Base-by-base conservation (phyloP, 805 yeast genomes). In the Candida cerambycidarum region DNA sequence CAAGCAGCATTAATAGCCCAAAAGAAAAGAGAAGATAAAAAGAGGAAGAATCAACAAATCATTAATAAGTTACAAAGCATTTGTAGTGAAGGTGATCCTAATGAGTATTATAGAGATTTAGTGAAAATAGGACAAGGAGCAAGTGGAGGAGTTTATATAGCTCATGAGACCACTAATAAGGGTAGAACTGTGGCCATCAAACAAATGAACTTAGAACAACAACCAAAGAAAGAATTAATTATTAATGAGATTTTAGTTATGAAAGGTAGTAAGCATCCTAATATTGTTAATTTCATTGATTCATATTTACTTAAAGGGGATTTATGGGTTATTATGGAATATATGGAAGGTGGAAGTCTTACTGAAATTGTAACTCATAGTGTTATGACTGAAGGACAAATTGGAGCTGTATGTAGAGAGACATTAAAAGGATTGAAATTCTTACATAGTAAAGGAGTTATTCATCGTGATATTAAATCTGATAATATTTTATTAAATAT, bases 261-360 rank as follows among this genome's bases (percentile, higher is more conserved):
- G 98, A 88, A 85, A 59, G 96, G 89, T 18, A 79, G 89, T 41
- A 82, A 79, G 54, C 99, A 93, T 61, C 80, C 80, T 38, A 93
- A 93, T 59, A 93, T 93, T 64, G 99, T 93, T 45, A 93, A 93
- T 62, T 93, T 88, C 60, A 80, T 92, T 47, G 96, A 92, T 57
- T 82, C 96, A 0, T 93, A 82, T 61, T 61, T 86, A 41, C 67
- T 86, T 43, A 81, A 79, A 45, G 87, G 86, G 34, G 89, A 85
- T 53, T 71, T 93, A 42, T 93, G 99, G 99, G 98, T 93, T 8
- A 82, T 93, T 15, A 93, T 93, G 99, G 99, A 93, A 65, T 93
- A 88, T 60, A 93, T 93, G 99, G 97, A 93, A 62, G 99, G 99
- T 48, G 99, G 99, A 2, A 84, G 95, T 0, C 72, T 93, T 53